These are phyloP conservation scores for Penicillium angulare DNA, from an alignment of 495 filamentous ascomycete genomes.

Conservation along the genomic window DNA sequence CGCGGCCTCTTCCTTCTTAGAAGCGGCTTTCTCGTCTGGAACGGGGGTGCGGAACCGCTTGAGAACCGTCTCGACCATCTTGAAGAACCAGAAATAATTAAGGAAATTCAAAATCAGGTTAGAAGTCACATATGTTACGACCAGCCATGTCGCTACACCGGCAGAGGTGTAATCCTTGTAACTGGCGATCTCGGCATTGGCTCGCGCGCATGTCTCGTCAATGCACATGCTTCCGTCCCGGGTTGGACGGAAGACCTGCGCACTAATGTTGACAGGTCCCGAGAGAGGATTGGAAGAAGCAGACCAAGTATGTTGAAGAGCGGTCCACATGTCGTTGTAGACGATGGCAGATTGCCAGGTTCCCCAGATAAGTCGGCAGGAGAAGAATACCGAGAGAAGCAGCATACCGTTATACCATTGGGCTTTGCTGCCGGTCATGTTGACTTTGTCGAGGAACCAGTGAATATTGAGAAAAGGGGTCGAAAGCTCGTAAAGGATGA, in stretches of 20 bases:
- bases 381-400: slow-evolving; percentile 68
- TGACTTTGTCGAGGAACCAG: slow-evolving; percentile 98
- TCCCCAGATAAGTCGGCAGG: slow-evolving; percentile 87
- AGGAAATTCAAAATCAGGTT: slow-evolving; percentile 82
- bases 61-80: slow-evolving; percentile 90
- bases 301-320: slow-evolving; percentile 49
- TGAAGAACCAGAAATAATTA: slow-evolving; percentile 95
- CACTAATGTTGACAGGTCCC: slow-evolving; percentile 30
- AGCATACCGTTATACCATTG: slow-evolving; percentile 88
- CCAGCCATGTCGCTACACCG: slow-evolving; percentile 77
- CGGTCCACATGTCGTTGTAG: slow-evolving; percentile 76
- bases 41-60: slow-evolving; percentile 71
- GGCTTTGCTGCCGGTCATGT: slow-evolving; percentile 77
- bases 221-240: slow-evolving; percentile 33
- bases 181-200: slow-evolving; percentile 49
- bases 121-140: slow-evolving; percentile 66
- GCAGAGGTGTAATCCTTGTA: slow-evolving; percentile 45
- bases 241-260: slow-evolving; percentile 34
- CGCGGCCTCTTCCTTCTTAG: slow-evolving; percentile 16
- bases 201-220: slow-evolving; percentile 33
- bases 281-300: slow-evolving; percentile 18
- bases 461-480: slow-evolving; percentile 94
- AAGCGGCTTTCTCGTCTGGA: slow-evolving; percentile 6
- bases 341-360: slow-evolving; percentile 75
- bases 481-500: slow-evolving; percentile 98